Evolutionary conservation across 1,139 yeast genomes (phyloP).

Genomic region (Candida labiduridarum): DNA sequence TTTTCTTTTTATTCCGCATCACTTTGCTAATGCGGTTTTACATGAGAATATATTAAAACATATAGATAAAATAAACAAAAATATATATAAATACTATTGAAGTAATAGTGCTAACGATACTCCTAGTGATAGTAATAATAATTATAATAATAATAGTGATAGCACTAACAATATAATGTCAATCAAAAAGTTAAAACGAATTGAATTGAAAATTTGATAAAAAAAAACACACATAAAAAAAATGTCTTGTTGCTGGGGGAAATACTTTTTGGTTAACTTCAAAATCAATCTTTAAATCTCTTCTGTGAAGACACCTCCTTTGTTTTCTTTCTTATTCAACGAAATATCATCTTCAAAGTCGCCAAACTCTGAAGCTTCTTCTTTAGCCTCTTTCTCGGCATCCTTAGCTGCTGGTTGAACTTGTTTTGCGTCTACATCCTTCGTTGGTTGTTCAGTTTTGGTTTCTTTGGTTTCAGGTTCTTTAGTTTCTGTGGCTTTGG

Average conservation of each 20-base stretch:
- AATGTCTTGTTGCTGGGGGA: background rate
- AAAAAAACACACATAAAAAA: background rate
- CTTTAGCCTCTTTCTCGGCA: slow-evolving; percentile 15
- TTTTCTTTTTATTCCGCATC: background rate
- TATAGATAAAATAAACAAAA: background rate
- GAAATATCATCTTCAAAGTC: slow-evolving; percentile 24
- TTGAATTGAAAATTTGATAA: slow-evolving; percentile 1
- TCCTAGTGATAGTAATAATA: too few relatives aligned
- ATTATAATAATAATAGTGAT: slow-evolving; percentile 2
- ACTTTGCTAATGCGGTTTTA: background rate
- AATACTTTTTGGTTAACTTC: background rate
- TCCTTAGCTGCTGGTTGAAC: slow-evolving; percentile 16
- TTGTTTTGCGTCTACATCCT: slow-evolving; percentile 17
- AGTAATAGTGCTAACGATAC: background rate
- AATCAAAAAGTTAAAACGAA: slow-evolving; percentile 4
- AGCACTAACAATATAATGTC: slow-evolving; percentile 3
- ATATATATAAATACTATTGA: background rate
- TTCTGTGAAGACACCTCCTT: slow-evolving; percentile 48
- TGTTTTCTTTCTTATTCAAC: slow-evolving; percentile 23
- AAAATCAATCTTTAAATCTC: slow-evolving; percentile 30
- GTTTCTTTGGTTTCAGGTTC: slow-evolving; percentile 1
- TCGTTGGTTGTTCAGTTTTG: slow-evolving; percentile 14
- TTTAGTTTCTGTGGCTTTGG: background rate
- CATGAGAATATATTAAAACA: slow-evolving; percentile 4
- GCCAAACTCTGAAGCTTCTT: slow-evolving; percentile 13